Percentiles rank a stretch among this genome's conserved stretches.
Conservation (phyloP, 129 eudicot genomes). For the Flaveria brownii region DNA sequence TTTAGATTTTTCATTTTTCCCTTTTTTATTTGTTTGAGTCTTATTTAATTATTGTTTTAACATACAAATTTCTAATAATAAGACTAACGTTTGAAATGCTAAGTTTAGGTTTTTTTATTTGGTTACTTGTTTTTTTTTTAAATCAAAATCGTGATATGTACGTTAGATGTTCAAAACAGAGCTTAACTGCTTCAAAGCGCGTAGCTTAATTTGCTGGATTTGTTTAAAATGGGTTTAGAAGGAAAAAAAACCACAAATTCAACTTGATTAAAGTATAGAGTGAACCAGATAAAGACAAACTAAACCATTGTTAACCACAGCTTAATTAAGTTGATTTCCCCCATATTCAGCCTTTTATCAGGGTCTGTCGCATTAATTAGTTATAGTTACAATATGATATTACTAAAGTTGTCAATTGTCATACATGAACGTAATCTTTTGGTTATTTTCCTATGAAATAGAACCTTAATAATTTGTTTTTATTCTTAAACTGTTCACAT, state of each 20-base stretch:
- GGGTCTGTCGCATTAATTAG: neutral
- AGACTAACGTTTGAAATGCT: no score
- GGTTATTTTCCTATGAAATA: slow-evolving; percentile 1
- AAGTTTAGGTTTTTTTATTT: no score
- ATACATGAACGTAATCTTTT: slow-evolving; percentile 20
- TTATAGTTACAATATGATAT: neutral
- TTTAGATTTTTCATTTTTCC: no score
- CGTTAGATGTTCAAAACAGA: no score
- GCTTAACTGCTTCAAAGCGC: no score
- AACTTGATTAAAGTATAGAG: slow-evolving; percentile 18
- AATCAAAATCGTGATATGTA: no score
- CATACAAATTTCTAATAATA: no score
- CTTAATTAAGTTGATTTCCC: slow-evolving; percentile 13
- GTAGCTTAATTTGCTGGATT: neutral
- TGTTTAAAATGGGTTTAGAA: neutral
- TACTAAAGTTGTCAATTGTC: neutral
- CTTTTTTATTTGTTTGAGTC: no score
- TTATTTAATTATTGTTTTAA: no score
- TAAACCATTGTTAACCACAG: slow-evolving; percentile 18
- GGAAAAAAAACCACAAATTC: neutral
- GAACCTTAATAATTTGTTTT: neutral
- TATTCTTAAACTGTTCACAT: neutral
- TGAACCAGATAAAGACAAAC: slow-evolving; percentile 30
- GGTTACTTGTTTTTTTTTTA: no score
- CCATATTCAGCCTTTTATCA: slow-evolving; percentile 22